Percentiles rank a stretch among this genome's conserved stretches.
Evolutionary conservation across 2,329 filamentous ascomycete genomes (phyloP).

Genomic region (Hypoxylon sp.): DNA sequence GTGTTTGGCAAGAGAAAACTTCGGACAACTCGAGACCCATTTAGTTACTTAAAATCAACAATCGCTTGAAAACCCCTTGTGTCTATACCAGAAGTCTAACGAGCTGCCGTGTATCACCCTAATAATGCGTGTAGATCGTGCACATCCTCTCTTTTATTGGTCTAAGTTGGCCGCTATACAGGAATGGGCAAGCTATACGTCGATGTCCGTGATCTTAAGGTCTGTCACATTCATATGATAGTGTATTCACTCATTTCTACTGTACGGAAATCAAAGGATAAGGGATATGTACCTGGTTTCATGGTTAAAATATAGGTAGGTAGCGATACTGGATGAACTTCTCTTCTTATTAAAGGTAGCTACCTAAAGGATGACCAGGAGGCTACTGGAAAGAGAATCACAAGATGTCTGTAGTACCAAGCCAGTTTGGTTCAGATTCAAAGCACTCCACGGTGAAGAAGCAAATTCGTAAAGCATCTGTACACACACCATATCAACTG

Average conservation of each 20-base stretch:
- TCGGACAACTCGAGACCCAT: constrained; percentile 49
- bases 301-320: no score
- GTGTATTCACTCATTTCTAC: background rate
- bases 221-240: background rate
- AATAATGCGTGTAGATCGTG: background rate
- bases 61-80: background rate
- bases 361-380: background rate
- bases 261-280: background rate
- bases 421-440: background rate
- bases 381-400: background rate
- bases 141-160: background rate
- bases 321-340: background rate
- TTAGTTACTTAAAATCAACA: constrained; percentile 5
- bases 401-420: background rate
- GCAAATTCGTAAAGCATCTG: background rate
- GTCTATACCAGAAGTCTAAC: background rate
- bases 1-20: constrained; percentile 56
- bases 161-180: background rate
- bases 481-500: background rate
- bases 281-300: background rate
- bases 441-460: background rate
- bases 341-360: background rate
- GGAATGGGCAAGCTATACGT: no score
- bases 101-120: background rate
- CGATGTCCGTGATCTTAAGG: no score